Evolutionary conservation across 768 basidiomycete genomes (phyloP).

Genomic region (Mycena capillaripes): DNA sequence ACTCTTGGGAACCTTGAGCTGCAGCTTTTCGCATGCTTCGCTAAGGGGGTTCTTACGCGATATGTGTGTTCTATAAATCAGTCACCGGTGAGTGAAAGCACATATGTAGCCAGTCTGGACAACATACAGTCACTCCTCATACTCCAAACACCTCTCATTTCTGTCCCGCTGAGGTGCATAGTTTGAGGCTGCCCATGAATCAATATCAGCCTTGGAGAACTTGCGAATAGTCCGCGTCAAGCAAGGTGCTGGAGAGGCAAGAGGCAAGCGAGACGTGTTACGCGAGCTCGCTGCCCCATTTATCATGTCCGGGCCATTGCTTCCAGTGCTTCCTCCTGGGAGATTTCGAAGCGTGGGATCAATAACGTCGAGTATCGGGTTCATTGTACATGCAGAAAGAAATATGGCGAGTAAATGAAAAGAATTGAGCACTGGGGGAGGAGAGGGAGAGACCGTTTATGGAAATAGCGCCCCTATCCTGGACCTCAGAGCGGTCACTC

Average conservation of each 20-base stretch:
- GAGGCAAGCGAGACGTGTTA: background rate
- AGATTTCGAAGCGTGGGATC: background rate
- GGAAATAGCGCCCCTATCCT: background rate
- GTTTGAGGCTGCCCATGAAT: background rate
- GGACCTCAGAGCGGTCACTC: constrained; percentile 2
- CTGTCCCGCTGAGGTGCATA: background rate
- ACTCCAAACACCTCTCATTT: background rate
- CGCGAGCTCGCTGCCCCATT: background rate
- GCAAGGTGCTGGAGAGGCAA: background rate
- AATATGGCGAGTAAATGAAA: background rate
- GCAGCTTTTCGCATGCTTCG: background rate
- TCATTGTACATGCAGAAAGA: background rate
- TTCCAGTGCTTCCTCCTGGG: background rate
- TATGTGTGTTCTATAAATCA: background rate
- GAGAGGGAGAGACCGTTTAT: background rate
- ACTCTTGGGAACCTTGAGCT: background rate
- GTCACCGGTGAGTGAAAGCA: background rate
- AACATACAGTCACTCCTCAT: background rate
- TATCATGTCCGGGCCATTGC: background rate
- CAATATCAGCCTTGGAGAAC: background rate
- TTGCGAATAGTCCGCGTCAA: background rate
- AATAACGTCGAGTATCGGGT: background rate
- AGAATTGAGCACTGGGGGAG: background rate
- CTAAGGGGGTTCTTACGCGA: background rate
- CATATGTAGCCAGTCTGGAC: background rate